A percentile compares a stretch with the other conserved stretches of the same genome.
Conservation (phyloP, 495 filamentous ascomycete genomes). For the Amphirosellinia nigrospora region DNA sequence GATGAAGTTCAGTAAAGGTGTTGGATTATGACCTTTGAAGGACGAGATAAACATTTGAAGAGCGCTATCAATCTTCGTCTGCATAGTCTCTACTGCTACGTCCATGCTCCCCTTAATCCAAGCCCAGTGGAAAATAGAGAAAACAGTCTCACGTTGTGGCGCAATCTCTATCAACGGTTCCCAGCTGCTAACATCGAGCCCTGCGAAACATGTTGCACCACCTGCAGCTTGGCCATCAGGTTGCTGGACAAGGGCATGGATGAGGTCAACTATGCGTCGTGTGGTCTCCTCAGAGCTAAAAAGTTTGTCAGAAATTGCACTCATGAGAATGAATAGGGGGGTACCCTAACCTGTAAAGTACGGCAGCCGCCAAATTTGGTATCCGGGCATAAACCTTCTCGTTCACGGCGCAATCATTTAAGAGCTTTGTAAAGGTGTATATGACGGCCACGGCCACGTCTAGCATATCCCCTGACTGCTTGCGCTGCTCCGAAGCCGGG, state of each 20-base stretch:
- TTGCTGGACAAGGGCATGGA: slow-evolving; percentile 54
- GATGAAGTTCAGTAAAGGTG: slow-evolving; percentile 56
- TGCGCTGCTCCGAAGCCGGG: slow-evolving; percentile 33
- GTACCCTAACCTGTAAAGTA: slow-evolving; percentile 57
- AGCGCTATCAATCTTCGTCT: slow-evolving; percentile 49
- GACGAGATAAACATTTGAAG: slow-evolving; percentile 51
- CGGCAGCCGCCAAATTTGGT: slow-evolving; percentile 53
- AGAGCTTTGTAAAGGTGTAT: slow-evolving; percentile 61
- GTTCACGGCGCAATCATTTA: slow-evolving; percentile 51
- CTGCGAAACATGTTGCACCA: slow-evolving; percentile 52
- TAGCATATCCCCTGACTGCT: slow-evolving; percentile 60
- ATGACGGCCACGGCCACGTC: slow-evolving; percentile 65
- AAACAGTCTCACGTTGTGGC: slow-evolving; percentile 54
- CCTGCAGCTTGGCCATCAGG: slow-evolving; percentile 38
- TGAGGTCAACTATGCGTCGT: slow-evolving; percentile 58
- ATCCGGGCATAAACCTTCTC: slow-evolving; percentile 57
- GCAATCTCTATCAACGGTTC: slow-evolving; percentile 59
- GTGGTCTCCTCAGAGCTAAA: slow-evolving; percentile 58
- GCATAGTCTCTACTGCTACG: slow-evolving; percentile 31
- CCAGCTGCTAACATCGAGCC: slow-evolving; percentile 51
- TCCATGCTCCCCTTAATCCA: slow-evolving; percentile 51
- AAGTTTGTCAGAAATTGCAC: slow-evolving; percentile 30
- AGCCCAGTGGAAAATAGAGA: slow-evolving; percentile 58
- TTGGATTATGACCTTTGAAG: slow-evolving; percentile 58
- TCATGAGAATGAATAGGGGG: not conserved